Evolutionary conservation across 2,329 filamentous ascomycete species (phyloP).

Genomic region (Lomentospora prolificans): DNA sequence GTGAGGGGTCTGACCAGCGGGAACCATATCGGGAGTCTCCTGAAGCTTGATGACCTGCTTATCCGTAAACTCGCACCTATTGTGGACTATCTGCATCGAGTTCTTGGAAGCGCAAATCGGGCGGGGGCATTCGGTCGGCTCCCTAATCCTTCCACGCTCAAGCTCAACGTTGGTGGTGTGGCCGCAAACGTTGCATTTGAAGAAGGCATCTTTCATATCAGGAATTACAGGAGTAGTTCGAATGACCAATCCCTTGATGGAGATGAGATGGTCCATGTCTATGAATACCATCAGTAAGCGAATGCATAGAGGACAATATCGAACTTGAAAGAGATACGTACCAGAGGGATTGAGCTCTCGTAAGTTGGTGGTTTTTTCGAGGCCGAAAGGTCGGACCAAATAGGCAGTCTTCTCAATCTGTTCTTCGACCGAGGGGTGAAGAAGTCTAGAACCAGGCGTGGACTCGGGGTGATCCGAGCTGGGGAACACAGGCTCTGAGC

Average conservation of each 20-base stretch:
- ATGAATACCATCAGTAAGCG: slow-evolving; percentile 12
- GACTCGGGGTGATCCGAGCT: slow-evolving; percentile 64
- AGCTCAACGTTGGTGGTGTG: slow-evolving; percentile 85
- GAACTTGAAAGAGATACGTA: slow-evolving; percentile 23
- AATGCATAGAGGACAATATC: no score
- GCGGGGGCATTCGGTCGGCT: slow-evolving; percentile 84
- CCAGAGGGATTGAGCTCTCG: slow-evolving; percentile 85
- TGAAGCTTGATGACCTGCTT: slow-evolving; percentile 99
- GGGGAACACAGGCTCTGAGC: slow-evolving; percentile 67
- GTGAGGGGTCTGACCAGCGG: slow-evolving; percentile 92
- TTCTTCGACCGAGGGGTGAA: slow-evolving; percentile 56
- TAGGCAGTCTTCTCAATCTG: slow-evolving; percentile 75
- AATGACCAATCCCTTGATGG: slow-evolving; percentile 92
- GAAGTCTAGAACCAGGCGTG: slow-evolving; percentile 28
- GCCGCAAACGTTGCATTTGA: slow-evolving; percentile 88
- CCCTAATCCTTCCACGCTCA: slow-evolving; percentile 90
- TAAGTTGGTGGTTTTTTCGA: slow-evolving; percentile 81
- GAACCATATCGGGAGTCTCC: slow-evolving; percentile 90
- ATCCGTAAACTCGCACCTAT: slow-evolving; percentile 86
- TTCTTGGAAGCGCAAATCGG: slow-evolving; percentile 74
- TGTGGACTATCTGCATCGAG: slow-evolving; percentile 97
- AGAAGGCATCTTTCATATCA: slow-evolving; percentile 98
- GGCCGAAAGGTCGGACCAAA: slow-evolving; percentile 78
- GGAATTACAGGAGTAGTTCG: slow-evolving; percentile 92
- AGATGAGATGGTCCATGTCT: slow-evolving; percentile 94